Percentiles rank a stretch among this genome's conserved stretches.
phyloP scores from a whole-genome alignment of 1,139 yeast genomes.

The Pneumocystis sp. region DNA sequence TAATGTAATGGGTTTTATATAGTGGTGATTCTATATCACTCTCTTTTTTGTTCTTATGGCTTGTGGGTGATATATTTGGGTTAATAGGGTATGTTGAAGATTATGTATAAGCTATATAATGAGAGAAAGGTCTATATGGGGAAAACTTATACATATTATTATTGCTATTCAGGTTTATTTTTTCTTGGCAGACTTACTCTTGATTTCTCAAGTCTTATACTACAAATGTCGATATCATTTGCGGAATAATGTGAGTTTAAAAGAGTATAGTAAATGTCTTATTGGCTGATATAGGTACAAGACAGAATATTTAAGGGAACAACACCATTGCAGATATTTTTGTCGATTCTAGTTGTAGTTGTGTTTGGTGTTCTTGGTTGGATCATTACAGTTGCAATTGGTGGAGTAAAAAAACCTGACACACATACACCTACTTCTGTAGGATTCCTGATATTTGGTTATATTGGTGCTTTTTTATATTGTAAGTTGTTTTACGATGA shows the following conservation, averaged over 20 bases:
- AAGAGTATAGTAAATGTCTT: neutral
- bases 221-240: neutral
- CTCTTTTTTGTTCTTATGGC: neutral
- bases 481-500: neutral
- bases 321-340: neutral
- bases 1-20: neutral
- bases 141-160: neutral
- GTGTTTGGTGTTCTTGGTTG: neutral
- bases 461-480: neutral
- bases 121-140: neutral
- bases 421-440: neutral
- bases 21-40: neutral
- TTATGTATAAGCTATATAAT: neutral
- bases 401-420: neutral
- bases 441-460: neutral
- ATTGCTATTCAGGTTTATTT: neutral
- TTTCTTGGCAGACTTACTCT: neutral
- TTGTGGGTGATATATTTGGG: neutral
- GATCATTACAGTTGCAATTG: neutral
- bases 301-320: neutral
- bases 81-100: neutral
- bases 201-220: neutral
- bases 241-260: neutral
- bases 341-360: neutral
- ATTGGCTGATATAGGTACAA: neutral